Evolutionary conservation across 805 yeast species (phyloP), one percentile per base, ranked within the genome.

Genomic region (Saturnispora galanensis): DNA sequence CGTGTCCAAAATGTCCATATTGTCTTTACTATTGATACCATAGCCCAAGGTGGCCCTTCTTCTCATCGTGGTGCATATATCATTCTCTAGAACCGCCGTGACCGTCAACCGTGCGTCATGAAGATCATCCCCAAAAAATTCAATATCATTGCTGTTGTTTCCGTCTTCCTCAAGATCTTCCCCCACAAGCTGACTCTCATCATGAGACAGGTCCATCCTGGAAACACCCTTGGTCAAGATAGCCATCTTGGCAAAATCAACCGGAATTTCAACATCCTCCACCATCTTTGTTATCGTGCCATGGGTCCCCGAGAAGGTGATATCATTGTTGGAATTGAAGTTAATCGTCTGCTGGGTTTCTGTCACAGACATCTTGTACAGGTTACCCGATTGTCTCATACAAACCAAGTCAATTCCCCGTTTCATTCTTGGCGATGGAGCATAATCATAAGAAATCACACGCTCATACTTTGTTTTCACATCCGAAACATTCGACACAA

Each of bases 371-470:
- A 84, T 84, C 47, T 82, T 70, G 61, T 84, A 88, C 0, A 88
- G 79, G 43, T 85, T 81, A 3, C 97, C 97, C 1, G 95, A 84
- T 55, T 86, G 94, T 51, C 96, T 69, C 83, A 89, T 82, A 60
- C 97, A 88, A 28, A 89, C 77, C 46, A 85, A 70, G 52, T 81
- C 78, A 8, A 84, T 73, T 1, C 77, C 73, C 17, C 79, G 71
- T n/a, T 59, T 63, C 2, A 76, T 65, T 5, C 56, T 45, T 3
- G 63, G 48, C 46, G 74, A 77, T 1, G 81, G 78, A n/a, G 80
- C 75, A 58, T 87, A 88, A 59, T 88, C 96, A 63, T 82, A 88
- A 0, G 95, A 81, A 1, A 83, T 78, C 1, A 88, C 94, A 52
- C 89, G 72, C 51, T 88, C 95, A 54, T 74, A 79, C 44, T 81